phyloP scores from a whole-genome alignment of 2,329 filamentous ascomycete species.

The Arachnomyces sp. region DNA sequence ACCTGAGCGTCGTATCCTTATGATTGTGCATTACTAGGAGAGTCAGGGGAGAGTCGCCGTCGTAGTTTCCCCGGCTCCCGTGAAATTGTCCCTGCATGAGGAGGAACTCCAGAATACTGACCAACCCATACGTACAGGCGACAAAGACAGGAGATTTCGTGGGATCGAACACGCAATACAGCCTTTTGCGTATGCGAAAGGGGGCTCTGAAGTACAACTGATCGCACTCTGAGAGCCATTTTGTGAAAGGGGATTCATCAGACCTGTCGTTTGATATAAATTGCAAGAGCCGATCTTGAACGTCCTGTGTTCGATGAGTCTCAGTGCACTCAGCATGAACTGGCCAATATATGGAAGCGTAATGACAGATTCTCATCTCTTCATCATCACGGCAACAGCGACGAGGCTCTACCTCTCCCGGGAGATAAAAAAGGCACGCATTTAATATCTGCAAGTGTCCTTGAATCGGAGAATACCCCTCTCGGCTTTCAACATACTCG shows the following conservation, averaged over 20 bases:
- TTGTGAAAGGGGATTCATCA: too few species aligned
- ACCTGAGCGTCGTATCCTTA: neutral
- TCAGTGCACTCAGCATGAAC: neutral
- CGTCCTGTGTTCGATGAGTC: neutral
- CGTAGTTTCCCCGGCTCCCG: neutral
- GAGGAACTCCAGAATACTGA: neutral
- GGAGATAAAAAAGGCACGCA: neutral
- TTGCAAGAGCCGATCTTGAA: too few species aligned
- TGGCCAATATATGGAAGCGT: neutral
- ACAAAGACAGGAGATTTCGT: neutral
- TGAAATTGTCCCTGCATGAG: too few species aligned
- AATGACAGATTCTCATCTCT: neutral
- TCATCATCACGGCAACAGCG: too few species aligned
- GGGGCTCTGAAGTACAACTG: too few species aligned
- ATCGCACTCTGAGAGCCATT: too few species aligned
- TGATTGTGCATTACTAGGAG: neutral
- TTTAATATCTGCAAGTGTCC: neutral
- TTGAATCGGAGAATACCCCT: constrained; percentile 2
- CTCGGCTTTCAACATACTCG: constrained; percentile 19
- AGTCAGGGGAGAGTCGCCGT: neutral
- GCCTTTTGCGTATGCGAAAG: too few species aligned
- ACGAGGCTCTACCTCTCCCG: neutral
- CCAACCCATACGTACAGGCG: neutral
- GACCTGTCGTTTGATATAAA: too few species aligned
- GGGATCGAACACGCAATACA: too few species aligned